phyloP scores from a whole-genome alignment of 805 yeast species.

The Spathaspora passalidarum region DNA sequence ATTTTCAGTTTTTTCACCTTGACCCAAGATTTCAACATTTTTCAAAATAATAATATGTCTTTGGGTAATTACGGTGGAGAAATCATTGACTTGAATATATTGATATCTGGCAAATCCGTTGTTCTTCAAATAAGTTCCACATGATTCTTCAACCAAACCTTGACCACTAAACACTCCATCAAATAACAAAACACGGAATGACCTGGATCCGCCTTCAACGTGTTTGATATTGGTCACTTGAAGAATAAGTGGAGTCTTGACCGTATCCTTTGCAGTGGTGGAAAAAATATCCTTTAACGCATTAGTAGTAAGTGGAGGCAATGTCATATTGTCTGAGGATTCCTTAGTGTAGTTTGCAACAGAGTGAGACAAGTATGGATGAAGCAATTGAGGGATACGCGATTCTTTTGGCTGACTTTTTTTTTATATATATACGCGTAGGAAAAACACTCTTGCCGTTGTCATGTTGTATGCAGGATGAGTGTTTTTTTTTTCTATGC shows the following conservation, averaged over 20 bases:
- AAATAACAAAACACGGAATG: constrained; percentile 33
- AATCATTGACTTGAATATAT: constrained; percentile 39
- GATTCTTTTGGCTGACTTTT: no score
- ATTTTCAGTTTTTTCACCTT: constrained; percentile 33
- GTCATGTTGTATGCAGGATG: no score
- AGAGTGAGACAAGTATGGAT: no score
- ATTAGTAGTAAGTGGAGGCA: constrained; percentile 17
- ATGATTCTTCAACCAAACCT: constrained; percentile 39
- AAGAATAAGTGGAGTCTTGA: constrained; percentile 23
- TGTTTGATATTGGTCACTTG: constrained; percentile 33
- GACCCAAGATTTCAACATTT: constrained; percentile 41
- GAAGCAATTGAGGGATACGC: no score
- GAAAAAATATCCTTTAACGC: constrained; percentile 23
- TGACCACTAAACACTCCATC: constrained; percentile 39
- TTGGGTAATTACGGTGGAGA: constrained; percentile 44
- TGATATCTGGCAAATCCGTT: constrained; percentile 46
- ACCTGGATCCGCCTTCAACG: constrained; percentile 19
- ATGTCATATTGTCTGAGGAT: neutral
- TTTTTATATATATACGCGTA: no score
- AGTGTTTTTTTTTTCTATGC: no score
- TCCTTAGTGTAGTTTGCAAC: no score
- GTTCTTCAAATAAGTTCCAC: constrained; percentile 37
- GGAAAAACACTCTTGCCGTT: no score
- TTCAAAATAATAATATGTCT: constrained; percentile 49
- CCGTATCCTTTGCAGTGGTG: constrained; percentile 14